Evolutionary conservation across 2,329 filamentous ascomycete genomes (phyloP).

Genomic region (Botryotinia narcissicola): DNA sequence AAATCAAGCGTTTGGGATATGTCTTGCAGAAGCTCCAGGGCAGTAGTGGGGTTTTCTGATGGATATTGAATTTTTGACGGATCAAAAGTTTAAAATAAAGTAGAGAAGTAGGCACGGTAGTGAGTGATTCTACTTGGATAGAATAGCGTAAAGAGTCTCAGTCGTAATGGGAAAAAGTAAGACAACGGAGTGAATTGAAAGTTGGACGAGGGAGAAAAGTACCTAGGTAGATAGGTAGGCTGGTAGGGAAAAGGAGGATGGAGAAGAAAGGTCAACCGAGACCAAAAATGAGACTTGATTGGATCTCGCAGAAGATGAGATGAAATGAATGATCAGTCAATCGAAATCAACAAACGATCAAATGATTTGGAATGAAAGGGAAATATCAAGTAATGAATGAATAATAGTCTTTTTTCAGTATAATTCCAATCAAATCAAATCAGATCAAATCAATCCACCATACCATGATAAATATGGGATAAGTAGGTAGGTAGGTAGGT

Average conservation of each 20-base stretch:
- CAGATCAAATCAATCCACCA: neutral
- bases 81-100: neutral
- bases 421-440: neutral
- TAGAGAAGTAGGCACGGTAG: neutral
- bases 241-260: neutral
- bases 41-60: neutral
- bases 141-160: neutral
- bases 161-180: neutral
- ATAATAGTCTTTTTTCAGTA: neutral
- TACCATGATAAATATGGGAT: neutral
- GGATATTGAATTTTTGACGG: neutral
- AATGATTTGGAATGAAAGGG: neutral
- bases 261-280: neutral
- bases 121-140: neutral
- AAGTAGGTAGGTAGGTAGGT: neutral
- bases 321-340: neutral
- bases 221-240: neutral
- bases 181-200: neutral
- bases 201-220: neutral
- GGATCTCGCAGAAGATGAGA: neutral
- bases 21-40: constrained; percentile 7
- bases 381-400: neutral
- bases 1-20: neutral
- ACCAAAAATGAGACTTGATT: neutral
- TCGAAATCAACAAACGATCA: neutral